Percentiles rank a stretch among this genome's conserved stretches.
These are phyloP conservation scores for Rhynchosporium graminicola DNA, from an alignment of 2,329 filamentous ascomycete species.

Conservation along the genomic window DNA sequence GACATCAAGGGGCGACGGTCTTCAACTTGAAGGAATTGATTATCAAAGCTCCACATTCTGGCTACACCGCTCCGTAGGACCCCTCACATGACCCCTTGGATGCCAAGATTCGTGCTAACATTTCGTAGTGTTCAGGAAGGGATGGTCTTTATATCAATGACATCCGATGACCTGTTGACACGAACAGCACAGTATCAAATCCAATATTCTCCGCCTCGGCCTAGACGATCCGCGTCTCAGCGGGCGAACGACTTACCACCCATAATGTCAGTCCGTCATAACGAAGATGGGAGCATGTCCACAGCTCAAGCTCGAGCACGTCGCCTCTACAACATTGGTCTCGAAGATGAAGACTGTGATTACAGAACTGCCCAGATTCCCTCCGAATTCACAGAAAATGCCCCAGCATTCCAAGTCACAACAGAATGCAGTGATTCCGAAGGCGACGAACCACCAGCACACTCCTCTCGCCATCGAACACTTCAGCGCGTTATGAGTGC, in stretches of 20 bases:
- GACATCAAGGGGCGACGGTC: conserved; percentile 75
- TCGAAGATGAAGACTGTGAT: conserved; percentile 43
- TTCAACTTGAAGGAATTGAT: conserved; percentile 85
- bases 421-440: conserved; percentile 64
- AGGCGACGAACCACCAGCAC: conserved; percentile 40
- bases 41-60: conserved; percentile 78
- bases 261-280: conserved; percentile 55
- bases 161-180: conserved; percentile 70
- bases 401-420: conserved; percentile 55
- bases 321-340: conserved; percentile 47
- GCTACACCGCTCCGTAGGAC: conserved; percentile 83
- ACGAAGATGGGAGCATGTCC: conserved; percentile 52
- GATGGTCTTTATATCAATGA: conserved; percentile 89
- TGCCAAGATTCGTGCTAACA: conserved; percentile 22
- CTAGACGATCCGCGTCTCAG: conserved; percentile 33
- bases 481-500: conserved; percentile 54
- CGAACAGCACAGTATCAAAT: conserved; percentile 77
- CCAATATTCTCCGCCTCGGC: conserved; percentile 51
- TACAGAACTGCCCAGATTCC: conserved; percentile 57
- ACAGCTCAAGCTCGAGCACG: conserved; percentile 48
- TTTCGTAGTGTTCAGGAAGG: conserved; percentile 76
- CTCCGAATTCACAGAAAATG: conserved; percentile 51
- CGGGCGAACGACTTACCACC: conserved; percentile 39
- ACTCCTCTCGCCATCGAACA: conserved; percentile 42
- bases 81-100: conserved; percentile 32